Base-by-base conservation (phyloP, 2,329 filamentous ascomycete genomes). In the Ascochyta lentis region DNA sequence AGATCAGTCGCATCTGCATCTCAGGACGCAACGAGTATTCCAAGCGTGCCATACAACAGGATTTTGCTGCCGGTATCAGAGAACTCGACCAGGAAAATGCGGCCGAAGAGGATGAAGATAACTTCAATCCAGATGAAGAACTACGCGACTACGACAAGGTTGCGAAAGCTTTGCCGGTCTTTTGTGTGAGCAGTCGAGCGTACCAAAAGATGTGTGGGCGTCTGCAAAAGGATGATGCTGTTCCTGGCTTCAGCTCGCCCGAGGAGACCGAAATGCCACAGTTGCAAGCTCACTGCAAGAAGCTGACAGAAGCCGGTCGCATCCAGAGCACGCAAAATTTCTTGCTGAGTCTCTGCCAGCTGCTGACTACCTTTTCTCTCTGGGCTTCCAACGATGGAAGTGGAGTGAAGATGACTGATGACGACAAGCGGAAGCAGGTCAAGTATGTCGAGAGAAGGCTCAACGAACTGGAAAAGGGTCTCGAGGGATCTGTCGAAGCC, bases 151-250 rank as follows among this genome's bases (percentile, higher is more conserved):
- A 89, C 48, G 79, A 84, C 0, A 71, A 84, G 39, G 79, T 88
- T 7, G 85, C 83, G 0, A 70, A 70, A 8, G 78, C 76, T 0
- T 75, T 90, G 0, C 82, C 85, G 0, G 86, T 89, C 1, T 90
- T 88, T 64, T 89, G 86, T 58, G 83, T 89, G 15, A 86, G 84
- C 54, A 84, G 83, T 42, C 77, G 83, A 40, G 86, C 82, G 0
- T 89, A 87, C 49, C 86, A 89, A 61, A 85, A 86, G 62, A 71
- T 89, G n/a, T 76, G 78, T 35, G 84, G 83, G 1, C 78, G 83
- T 3, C 66, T 88, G 8, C 68, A 76, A 48, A 81, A 83, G 39
- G 86, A 89, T 49, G 72, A 76, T 1, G 62, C 74, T 10, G 77
- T 84, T 2, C 72, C 78, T 12, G 85, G 86, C 0, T 89, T 88